Percentiles rank a stretch among this genome's conserved stretches.
Conservation (phyloP, 129 eudicot species). For the Flaveria bidentis region DNA sequence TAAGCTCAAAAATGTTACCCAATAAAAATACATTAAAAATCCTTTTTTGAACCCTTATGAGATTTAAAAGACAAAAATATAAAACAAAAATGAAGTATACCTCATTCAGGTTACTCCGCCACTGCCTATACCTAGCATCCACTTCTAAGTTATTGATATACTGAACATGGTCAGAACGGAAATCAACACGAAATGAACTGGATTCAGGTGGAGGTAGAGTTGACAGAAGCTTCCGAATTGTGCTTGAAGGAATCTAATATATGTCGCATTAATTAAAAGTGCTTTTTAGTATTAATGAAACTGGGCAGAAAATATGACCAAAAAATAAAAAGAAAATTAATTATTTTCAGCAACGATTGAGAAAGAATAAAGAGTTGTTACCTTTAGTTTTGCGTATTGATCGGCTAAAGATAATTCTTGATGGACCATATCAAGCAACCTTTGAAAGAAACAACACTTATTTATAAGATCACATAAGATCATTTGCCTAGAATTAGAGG, state of each 20-base stretch:
- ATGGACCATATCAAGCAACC: slow-evolving; percentile 87
- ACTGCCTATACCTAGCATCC: slow-evolving; percentile 79
- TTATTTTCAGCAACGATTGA: not conserved
- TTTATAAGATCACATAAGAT: slow-evolving; percentile 7
- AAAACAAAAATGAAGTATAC: slow-evolving; percentile 33
- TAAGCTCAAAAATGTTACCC: slow-evolving; percentile 17
- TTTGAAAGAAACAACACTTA: slow-evolving; percentile 32
- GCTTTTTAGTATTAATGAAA: not conserved
- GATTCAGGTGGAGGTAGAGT: slow-evolving; percentile 75
- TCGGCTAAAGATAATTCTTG: slow-evolving; percentile 92
- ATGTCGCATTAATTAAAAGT: slow-evolving; percentile 22
- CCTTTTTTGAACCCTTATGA: not conserved
- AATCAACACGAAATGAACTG: slow-evolving; percentile 76
- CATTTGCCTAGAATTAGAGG: slow-evolving; percentile 8
- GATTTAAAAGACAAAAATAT: not conserved
- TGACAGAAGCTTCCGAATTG: slow-evolving; percentile 70
- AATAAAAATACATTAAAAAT: not conserved
- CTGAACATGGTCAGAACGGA: slow-evolving; percentile 89
- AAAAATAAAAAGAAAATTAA: not conserved
- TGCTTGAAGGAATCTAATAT: slow-evolving; percentile 70
- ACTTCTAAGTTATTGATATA: slow-evolving; percentile 85
- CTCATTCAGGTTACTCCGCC: slow-evolving; percentile 96
- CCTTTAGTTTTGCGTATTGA: slow-evolving; percentile 79
- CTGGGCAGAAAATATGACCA: not conserved
- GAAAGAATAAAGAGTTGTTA: slow-evolving; percentile 25